A percentile compares a stretch with the other conserved stretches of the same genome.
These are phyloP conservation scores for Lodderomyces margitis DNA, from an alignment of 1,139 yeast genomes.

Conservation along the genomic window DNA sequence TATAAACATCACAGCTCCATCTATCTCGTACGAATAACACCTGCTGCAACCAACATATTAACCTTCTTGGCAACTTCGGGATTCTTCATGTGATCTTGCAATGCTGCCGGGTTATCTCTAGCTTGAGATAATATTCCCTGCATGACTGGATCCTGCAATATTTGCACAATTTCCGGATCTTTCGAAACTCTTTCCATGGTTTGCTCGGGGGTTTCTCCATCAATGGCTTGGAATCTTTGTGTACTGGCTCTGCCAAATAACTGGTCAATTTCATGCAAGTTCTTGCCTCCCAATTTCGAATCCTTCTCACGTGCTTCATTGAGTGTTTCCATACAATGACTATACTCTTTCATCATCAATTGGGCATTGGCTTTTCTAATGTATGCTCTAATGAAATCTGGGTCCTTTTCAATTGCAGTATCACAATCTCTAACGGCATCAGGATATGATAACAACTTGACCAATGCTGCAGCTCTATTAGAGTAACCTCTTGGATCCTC, in stretches of 20 bases:
- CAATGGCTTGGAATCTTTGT: slow-evolving; percentile 76
- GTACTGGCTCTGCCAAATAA: slow-evolving; percentile 73
- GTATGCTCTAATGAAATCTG: slow-evolving; percentile 87
- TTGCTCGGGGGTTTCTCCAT: slow-evolving; percentile 94
- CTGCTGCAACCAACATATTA: slow-evolving; percentile 90
- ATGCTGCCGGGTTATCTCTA: slow-evolving; percentile 91
- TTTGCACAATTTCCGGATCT: slow-evolving; percentile 91
- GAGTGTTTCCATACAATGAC: slow-evolving; percentile 79
- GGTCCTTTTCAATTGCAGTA: slow-evolving; percentile 83
- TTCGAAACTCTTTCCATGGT: slow-evolving; percentile 86
- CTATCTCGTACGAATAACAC: slow-evolving; percentile 91
- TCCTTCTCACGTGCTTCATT: slow-evolving; percentile 77
- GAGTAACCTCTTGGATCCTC: slow-evolving; percentile 96
- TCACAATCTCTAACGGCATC: slow-evolving; percentile 95
- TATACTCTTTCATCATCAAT: slow-evolving; percentile 85
- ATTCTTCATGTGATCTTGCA: slow-evolving; percentile 96
- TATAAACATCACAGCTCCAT: neutral
- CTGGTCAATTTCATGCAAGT: slow-evolving; percentile 77
- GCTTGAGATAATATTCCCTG: slow-evolving; percentile 94
- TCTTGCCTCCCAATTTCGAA: slow-evolving; percentile 57
- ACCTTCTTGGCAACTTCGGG: slow-evolving; percentile 90
- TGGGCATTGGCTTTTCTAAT: slow-evolving; percentile 96
- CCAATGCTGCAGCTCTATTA: slow-evolving; percentile 95
- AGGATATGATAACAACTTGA: slow-evolving; percentile 94
- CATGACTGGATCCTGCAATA: slow-evolving; percentile 96